These are phyloP conservation scores for Scedosporium aurantiacum DNA, from an alignment of 2,329 filamentous ascomycete genomes.

Conservation along the genomic window DNA sequence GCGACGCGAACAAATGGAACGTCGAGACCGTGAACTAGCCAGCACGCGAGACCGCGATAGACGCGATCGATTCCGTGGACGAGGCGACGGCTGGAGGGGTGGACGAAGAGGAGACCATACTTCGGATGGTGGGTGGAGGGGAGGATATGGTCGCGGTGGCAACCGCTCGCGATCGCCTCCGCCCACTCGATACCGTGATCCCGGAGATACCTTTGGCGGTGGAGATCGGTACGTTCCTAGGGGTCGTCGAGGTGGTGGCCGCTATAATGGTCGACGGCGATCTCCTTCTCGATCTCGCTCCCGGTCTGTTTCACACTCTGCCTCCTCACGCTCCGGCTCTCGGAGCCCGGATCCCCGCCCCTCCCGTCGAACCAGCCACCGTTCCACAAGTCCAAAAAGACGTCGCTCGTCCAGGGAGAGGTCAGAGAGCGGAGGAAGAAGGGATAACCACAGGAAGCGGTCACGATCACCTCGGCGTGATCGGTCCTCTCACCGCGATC, in stretches of 20 bases:
- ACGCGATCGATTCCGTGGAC: constrained; percentile 39
- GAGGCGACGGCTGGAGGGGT: constrained; percentile 39
- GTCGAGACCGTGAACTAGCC: constrained; percentile 60
- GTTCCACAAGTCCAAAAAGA: neutral
- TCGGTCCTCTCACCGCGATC: constrained; percentile 20
- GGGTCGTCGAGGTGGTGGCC: constrained; percentile 27
- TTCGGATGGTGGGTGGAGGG: constrained; percentile 30
- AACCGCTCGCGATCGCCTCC: constrained; percentile 38
- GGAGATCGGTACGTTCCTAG: constrained; percentile 35
- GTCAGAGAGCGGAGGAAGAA: constrained; percentile 36
- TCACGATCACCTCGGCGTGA: constrained; percentile 20
- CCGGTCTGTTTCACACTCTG: constrained; percentile 21
- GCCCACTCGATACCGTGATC: constrained; percentile 26
- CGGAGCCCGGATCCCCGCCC: constrained; percentile 24
- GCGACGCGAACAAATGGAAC: constrained; percentile 59
- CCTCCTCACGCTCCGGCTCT: constrained; percentile 12
- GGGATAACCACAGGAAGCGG: constrained; percentile 30
- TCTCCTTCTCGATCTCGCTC: constrained; percentile 28
- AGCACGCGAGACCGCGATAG: constrained; percentile 56
- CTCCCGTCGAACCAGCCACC: neutral
- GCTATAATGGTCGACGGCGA: constrained; percentile 29
- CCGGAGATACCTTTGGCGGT: constrained; percentile 32
- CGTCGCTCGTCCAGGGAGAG: constrained; percentile 28
- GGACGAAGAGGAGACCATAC: constrained; percentile 42
- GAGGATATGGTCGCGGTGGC: constrained; percentile 32